Conservation (phyloP, 805 yeast genomes). For the Komagataella phaffii region DNA sequence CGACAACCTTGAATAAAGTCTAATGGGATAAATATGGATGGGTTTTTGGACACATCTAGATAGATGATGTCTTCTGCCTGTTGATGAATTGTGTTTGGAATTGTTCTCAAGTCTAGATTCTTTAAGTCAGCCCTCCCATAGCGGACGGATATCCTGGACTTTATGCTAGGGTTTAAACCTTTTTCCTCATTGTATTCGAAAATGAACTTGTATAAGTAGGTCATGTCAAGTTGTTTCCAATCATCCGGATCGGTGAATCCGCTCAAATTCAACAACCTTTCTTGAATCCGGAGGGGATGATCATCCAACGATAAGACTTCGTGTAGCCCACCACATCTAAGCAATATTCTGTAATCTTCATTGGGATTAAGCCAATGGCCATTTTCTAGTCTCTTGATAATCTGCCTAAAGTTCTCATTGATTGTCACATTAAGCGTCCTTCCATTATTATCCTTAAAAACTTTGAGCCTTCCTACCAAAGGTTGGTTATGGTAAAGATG, state of each 20-base stretch:
- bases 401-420: neutral
- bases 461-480: neutral
- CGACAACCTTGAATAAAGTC: conserved; percentile 77
- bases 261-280: conserved; percentile 54
- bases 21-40: conserved; percentile 69
- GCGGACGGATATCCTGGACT: conserved; percentile 48
- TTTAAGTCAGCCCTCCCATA: conserved; percentile 63
- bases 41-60: conserved; percentile 76
- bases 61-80: conserved; percentile 71
- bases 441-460: neutral
- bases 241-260: conserved; percentile 76
- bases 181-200: conserved; percentile 51
- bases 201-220: conserved; percentile 70
- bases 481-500: neutral
- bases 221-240: conserved; percentile 62
- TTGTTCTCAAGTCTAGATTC: conserved; percentile 64
- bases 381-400: neutral
- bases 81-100: conserved; percentile 72
- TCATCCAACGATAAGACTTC: conserved; percentile 64
- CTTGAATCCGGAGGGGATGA: conserved; percentile 65
- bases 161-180: conserved; percentile 54
- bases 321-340: conserved; percentile 64
- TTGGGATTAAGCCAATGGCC: conserved; percentile 30
- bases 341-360: conserved; percentile 63
- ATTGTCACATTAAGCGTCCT: neutral